Conservation (phyloP, 2,329 filamentous ascomycete species). For the Parafenestella ontariensis region DNA sequence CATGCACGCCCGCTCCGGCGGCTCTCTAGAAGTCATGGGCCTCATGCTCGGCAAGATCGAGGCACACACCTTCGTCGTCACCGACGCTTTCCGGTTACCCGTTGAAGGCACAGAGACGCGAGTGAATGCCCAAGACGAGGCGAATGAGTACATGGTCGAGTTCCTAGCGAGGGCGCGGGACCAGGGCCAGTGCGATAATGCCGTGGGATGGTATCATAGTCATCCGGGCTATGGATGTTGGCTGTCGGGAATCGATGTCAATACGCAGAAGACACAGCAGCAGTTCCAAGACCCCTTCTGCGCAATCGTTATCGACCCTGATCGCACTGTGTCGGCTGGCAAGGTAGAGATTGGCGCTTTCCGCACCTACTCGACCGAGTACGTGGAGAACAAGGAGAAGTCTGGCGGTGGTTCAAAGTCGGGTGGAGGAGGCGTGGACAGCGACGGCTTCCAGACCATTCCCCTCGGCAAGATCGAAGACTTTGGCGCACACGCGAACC, state of each 20-base stretch:
- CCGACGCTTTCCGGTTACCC: constrained; percentile 89
- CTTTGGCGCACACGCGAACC: constrained; percentile 88
- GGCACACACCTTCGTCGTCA: constrained; percentile 86
- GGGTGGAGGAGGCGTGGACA: constrained; percentile 42
- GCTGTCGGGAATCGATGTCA: constrained; percentile 94
- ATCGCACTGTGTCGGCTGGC: constrained; percentile 90
- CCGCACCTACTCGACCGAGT: constrained; percentile 81
- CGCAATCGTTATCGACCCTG: constrained; percentile 94
- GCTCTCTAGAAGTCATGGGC: constrained; percentile 93
- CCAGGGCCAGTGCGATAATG: constrained; percentile 83
- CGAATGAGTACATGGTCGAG: constrained; percentile 94
- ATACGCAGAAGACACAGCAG: constrained; percentile 86
- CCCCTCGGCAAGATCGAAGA: constrained; percentile 94
- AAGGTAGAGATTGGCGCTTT: constrained; percentile 99
- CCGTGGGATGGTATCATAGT: constrained; percentile 97
- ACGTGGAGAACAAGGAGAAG: constrained; percentile 57
- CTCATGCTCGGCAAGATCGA: constrained; percentile 96
- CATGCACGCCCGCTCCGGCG: constrained; percentile 97
- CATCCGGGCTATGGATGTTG: constrained; percentile 98
- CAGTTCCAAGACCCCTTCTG: constrained; percentile 87
- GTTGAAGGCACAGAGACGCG: constrained; percentile 98
- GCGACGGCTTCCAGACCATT: constrained; percentile 76
- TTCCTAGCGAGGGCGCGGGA: constrained; percentile 80
- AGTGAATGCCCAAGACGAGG: constrained; percentile 94
- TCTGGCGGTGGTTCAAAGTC: constrained; percentile 37